Conservation (phyloP, 305 asterid genomes). For the Solanum chacoense region DNA sequence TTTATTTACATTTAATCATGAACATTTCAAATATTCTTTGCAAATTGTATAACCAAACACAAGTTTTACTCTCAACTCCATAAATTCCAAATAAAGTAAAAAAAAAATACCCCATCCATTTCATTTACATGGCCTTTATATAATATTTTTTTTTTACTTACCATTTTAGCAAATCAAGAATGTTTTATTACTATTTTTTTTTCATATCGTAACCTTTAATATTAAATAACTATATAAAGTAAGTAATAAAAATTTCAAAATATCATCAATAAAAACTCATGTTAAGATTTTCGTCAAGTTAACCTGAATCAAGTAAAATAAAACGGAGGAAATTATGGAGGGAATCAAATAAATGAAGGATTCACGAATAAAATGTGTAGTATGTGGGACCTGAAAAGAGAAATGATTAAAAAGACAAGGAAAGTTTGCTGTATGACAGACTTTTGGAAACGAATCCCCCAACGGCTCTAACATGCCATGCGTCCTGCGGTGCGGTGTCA, state of each 20-base stretch:
- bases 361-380: background rate
- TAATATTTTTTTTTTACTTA: background rate
- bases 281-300: too few relatives aligned
- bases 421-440: slow-evolving; percentile 47
- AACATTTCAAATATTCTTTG: background rate
- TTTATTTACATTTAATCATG: fast-evolving
- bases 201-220: too few relatives aligned
- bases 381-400: slow-evolving; percentile 14
- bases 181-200: too few relatives aligned
- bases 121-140: background rate
- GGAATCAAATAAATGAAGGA: background rate
- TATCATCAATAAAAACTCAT: too few relatives aligned
- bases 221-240: too few relatives aligned
- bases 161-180: background rate
- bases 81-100: background rate
- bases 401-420: slow-evolving; percentile 26
- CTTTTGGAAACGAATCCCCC: slow-evolving; percentile 32
- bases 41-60: background rate
- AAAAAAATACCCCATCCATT: background rate
- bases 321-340: too few relatives aligned
- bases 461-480: slow-evolving; percentile 45
- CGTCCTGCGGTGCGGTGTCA: slow-evolving; percentile 23
- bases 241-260: too few relatives aligned
- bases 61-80: background rate
- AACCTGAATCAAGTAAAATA: background rate